Conservation (phyloP, 495 filamentous ascomycete species). For the Pseudotulostoma volvatum region DNA sequence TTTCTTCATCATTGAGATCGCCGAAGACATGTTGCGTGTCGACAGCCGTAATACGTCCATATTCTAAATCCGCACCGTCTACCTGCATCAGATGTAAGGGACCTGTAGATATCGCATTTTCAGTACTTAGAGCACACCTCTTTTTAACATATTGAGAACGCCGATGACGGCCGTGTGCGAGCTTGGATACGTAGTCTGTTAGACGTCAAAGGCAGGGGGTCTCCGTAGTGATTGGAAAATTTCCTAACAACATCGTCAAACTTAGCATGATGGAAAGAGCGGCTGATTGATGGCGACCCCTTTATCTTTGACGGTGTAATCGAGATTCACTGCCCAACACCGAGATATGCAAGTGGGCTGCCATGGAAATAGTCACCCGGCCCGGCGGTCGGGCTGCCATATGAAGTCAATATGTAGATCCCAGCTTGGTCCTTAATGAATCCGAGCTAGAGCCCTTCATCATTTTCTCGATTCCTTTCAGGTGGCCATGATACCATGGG, state of each 20-base stretch:
- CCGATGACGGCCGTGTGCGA: not conserved
- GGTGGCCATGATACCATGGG: too few species aligned
- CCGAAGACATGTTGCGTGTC: not conserved
- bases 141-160: not conserved
- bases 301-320: slow-evolving; percentile 2
- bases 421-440: slow-evolving; percentile 6
- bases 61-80: not conserved
- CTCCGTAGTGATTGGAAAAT: too few species aligned
- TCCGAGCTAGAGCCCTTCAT: slow-evolving; percentile 5
- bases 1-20: slow-evolving; percentile 1
- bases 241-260: too few species aligned
- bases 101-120: too few species aligned
- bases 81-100: slow-evolving; percentile 2
- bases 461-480: too few species aligned
- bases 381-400: slow-evolving; percentile 6
- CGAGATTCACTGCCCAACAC: slow-evolving; percentile 5
- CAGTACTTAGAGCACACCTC: too few species aligned
- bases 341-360: slow-evolving; percentile 2
- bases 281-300: slow-evolving; percentile 4
- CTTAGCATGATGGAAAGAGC: too few species aligned
- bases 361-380: not conserved
- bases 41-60: not conserved
- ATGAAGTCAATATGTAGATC: slow-evolving; percentile 7
- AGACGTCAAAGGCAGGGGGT: slow-evolving; percentile 2
- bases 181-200: not conserved